Percentiles rank a stretch among this genome's conserved stretches.
Conservation (phyloP, 2,329 filamentous ascomycete species). For the Graphium sp. region DNA sequence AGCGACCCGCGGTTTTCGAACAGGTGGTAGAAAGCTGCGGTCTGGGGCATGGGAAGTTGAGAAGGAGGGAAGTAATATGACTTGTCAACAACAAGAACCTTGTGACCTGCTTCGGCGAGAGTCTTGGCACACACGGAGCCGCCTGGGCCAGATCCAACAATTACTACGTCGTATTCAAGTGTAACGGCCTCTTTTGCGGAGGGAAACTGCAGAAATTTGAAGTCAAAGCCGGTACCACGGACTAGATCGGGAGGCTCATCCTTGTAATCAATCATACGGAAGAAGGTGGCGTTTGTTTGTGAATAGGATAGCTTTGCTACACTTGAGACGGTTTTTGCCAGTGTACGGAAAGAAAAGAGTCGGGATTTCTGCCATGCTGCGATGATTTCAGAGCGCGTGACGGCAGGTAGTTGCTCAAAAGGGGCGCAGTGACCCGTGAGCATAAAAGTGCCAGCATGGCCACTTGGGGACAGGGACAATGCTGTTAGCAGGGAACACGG, state of each 20-base stretch:
- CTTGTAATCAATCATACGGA: constrained; percentile 37
- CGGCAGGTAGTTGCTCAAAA: constrained; percentile 41
- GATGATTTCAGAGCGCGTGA: constrained; percentile 44
- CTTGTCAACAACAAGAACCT: constrained; percentile 71
- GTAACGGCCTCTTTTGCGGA: constrained; percentile 39
- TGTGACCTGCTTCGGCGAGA: constrained; percentile 57
- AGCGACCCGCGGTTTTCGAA: constrained; percentile 51
- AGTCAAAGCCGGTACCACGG: constrained; percentile 33
- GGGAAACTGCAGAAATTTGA: constrained; percentile 42
- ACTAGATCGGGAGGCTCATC: constrained; percentile 33
- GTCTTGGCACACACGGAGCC: constrained; percentile 70
- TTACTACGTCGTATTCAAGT: constrained; percentile 65
- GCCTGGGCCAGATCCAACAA: constrained; percentile 78
- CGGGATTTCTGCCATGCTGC: constrained; percentile 43
- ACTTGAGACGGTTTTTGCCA: constrained; percentile 37
- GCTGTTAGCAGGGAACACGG: background rate
- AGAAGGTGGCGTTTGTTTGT: constrained; percentile 36
- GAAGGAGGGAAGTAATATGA: constrained; percentile 58
- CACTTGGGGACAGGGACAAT: constrained; percentile 17
- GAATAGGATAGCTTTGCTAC: constrained; percentile 37
- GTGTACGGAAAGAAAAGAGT: constrained; percentile 31
- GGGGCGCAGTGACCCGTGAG: constrained; percentile 52
- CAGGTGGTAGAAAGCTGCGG: constrained; percentile 41
- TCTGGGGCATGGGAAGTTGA: constrained; percentile 58
- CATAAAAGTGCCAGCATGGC: constrained; percentile 43